Evolutionary conservation across 23 red algal genomes (phyloP).

Genomic region (Agarophyton chilense): DNA sequence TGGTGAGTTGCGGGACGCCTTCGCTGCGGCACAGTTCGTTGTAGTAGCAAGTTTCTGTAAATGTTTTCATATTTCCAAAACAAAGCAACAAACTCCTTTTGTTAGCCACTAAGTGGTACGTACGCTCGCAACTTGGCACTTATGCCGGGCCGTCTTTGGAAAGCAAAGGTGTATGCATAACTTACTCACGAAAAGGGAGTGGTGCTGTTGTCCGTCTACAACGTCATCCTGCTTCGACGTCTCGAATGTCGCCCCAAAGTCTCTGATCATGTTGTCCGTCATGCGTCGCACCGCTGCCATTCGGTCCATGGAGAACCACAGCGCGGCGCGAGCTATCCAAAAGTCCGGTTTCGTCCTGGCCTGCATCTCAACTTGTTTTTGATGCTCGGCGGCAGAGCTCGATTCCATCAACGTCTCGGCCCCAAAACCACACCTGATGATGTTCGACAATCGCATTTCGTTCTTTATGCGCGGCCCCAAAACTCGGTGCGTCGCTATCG

Average conservation of each 20-base stretch:
- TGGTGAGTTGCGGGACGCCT: constrained; percentile 72
- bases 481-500: constrained; percentile 80
- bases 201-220: background rate
- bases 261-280: constrained; percentile 56
- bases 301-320: constrained; percentile 64
- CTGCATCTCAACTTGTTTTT: background rate
- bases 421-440: constrained; percentile 72
- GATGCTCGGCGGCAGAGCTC: background rate
- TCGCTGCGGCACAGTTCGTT: constrained; percentile 64
- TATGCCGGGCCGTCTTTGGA: no score
- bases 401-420: background rate
- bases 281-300: constrained; percentile 57
- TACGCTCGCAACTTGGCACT: no score
- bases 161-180: no score
- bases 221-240: constrained; percentile 15
- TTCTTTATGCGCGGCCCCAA: constrained; percentile 62
- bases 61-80: constrained; percentile 28
- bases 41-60: constrained; percentile 76
- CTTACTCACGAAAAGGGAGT: constrained; percentile 59
- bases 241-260: constrained; percentile 74
- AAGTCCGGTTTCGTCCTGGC: constrained; percentile 32
- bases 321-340: constrained; percentile 62
- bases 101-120: no score
- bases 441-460: constrained; percentile 44
- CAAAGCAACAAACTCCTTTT: background rate